Conservation (phyloP, 148 eudicot genomes). For the Cornus kousa region DNA sequence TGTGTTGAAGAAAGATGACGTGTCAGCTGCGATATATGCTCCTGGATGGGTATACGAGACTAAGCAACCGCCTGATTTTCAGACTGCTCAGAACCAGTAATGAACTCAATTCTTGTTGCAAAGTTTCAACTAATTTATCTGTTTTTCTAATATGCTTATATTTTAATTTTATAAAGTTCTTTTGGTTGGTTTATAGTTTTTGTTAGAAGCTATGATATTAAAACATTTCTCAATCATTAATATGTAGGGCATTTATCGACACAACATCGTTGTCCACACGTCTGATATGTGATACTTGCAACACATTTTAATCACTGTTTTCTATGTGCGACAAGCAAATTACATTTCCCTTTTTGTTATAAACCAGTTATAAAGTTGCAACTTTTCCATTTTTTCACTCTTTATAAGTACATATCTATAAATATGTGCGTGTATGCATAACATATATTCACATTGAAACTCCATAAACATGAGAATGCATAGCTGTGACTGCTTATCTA, state of each 20-base stretch:
- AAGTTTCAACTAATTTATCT: neutral
- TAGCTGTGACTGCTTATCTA: neutral
- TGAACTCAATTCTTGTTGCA: conserved; percentile 9
- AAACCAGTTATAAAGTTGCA: neutral
- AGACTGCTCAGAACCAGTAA: conserved; percentile 90
- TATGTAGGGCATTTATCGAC: neutral
- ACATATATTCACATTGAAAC: too few species aligned
- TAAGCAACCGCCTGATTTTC: conserved; percentile 79
- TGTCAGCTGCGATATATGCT: conserved; percentile 95
- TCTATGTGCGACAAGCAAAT: too few species aligned
- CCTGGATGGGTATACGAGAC: conserved; percentile 98
- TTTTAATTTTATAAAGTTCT: too few species aligned
- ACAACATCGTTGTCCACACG: neutral
- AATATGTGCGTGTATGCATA: too few species aligned
- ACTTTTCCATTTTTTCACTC: neutral
- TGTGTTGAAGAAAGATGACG: conserved; percentile 59
- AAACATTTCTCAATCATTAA: too few species aligned
- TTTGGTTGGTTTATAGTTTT: neutral
- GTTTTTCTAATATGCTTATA: neutral
- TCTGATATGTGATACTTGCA: too few species aligned
- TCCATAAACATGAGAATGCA: too few species aligned
- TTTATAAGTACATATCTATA: too few species aligned
- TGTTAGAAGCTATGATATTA: too few species aligned
- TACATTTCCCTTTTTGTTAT: neutral
- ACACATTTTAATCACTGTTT: too few species aligned